These are phyloP conservation scores for Raphanus hybrid DNA, from an alignment of 441 rosid species.

Conservation along the genomic window DNA sequence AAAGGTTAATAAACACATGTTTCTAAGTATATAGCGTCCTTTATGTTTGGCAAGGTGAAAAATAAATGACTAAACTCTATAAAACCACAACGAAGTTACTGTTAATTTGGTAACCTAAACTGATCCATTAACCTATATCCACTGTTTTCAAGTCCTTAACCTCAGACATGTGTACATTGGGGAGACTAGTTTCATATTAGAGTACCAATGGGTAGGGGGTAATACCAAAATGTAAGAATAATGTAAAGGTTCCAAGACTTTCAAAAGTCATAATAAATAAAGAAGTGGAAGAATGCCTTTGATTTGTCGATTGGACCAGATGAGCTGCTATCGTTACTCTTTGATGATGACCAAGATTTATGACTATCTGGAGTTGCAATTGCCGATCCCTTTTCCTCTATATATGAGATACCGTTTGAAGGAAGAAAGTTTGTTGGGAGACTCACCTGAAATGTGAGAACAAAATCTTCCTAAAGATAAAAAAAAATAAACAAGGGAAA, in stretches of 20 bases:
- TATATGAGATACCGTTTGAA: slow-evolving; percentile 46
- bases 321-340: slow-evolving; percentile 18
- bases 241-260: background rate
- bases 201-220: background rate
- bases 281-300: slow-evolving; percentile 54
- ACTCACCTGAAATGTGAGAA: slow-evolving; percentile 60
- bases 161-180: background rate
- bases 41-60: slow-evolving; percentile 10
- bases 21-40: background rate
- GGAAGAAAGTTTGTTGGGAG: slow-evolving; percentile 67
- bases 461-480: background rate
- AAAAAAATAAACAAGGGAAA: background rate
- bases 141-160: background rate
- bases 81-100: background rate
- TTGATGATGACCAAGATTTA: slow-evolving; percentile 45
- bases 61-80: slow-evolving; percentile 1
- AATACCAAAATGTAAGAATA: background rate
- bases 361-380: slow-evolving; percentile 50
- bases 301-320: slow-evolving; percentile 50
- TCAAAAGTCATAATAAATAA: slow-evolving; percentile 13
- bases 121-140: background rate
- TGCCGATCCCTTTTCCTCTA: slow-evolving; percentile 53
- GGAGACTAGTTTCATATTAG: background rate
- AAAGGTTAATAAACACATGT: slow-evolving; percentile 14
- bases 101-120: background rate